Evolutionary conservation across 768 basidiomycete species (phyloP), one percentile per base, ranked within the genome.

Genomic region (Basidioascus undulatus): DNA sequence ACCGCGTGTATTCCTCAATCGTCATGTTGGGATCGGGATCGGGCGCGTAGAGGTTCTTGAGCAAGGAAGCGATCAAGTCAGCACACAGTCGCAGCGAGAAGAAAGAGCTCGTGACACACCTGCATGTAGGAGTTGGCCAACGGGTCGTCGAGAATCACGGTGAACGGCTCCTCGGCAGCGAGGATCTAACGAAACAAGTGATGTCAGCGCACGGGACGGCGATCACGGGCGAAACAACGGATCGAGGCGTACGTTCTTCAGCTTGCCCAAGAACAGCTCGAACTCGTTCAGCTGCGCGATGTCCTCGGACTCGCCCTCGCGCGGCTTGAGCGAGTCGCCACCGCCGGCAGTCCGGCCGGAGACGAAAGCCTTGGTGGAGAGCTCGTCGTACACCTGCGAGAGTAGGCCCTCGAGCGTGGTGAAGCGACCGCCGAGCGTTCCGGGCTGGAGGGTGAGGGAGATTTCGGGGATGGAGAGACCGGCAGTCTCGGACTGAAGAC

Each of bases 371-470:
- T 94, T 94, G 45, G 76, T 74, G 23, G 76, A 76, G 9, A 98
- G 70, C 55, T 98, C 89, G 46, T 89, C 86, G 61, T 89, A 84
- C 2, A 98, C 69, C 53, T 96, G 92, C 44, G 80, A 70, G 27
- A 98, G 65, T 41, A 96, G 75, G 18, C 92, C 92, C 58, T 98
- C 92, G 18, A 96, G 65, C 0, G 92, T 98, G 0, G 92, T 98
- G 63, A 98, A 98, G 9, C 92, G 70, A 8, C 92, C 92, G 11
- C 92, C 92, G 3, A 98, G 71, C 0, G 92, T 96, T 5, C 92
- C 92, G 15, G 82, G 73, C 32, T 81, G 75, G 5, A 98, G 70
- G 10, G 74, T 71, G 7, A 98, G 73, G 39, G 94, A 81, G 47
- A 96, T 92, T 54, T 98, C 92, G 3, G 92, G 87, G 33, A 98